phyloP scores from a whole-genome alignment of 495 filamentous ascomycete genomes.

The Penicillium mononematosum region DNA sequence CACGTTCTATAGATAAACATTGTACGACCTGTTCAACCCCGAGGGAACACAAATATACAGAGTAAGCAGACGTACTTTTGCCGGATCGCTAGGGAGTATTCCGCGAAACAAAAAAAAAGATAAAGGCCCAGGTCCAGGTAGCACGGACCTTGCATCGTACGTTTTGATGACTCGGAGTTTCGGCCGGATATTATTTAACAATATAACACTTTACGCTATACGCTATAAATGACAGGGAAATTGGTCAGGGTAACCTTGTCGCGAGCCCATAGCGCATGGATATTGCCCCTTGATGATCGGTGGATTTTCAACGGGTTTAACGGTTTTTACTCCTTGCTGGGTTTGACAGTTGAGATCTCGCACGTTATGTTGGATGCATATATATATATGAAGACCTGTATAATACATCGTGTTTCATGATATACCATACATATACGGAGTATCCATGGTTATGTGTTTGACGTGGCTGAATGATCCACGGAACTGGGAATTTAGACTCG shows the following conservation, averaged over 20 bases:
- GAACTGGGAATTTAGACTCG: constrained; percentile 5
- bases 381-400: too few species aligned
- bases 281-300: not conserved
- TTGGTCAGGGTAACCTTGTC: constrained; percentile 6
- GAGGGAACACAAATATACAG: not conserved
- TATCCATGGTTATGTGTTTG: too few species aligned
- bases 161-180: not conserved
- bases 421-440: too few species aligned
- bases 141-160: constrained; percentile 14
- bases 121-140: not conserved
- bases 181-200: not conserved
- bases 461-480: constrained; percentile 1
- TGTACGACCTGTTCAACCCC: not conserved
- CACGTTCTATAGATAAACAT: not conserved
- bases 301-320: not conserved
- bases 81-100: not conserved
- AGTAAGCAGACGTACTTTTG: not conserved
- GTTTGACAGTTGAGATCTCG: constrained; percentile 4
- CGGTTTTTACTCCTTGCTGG: not conserved
- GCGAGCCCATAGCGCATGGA: not conserved
- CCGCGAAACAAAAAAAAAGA: not conserved
- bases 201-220: not conserved
- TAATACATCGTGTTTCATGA: too few species aligned
- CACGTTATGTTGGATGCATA: not conserved
- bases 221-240: not conserved